Evolutionary conservation across 257 asterid species (phyloP).

Genomic region (Nicotiana benthamiana): DNA sequence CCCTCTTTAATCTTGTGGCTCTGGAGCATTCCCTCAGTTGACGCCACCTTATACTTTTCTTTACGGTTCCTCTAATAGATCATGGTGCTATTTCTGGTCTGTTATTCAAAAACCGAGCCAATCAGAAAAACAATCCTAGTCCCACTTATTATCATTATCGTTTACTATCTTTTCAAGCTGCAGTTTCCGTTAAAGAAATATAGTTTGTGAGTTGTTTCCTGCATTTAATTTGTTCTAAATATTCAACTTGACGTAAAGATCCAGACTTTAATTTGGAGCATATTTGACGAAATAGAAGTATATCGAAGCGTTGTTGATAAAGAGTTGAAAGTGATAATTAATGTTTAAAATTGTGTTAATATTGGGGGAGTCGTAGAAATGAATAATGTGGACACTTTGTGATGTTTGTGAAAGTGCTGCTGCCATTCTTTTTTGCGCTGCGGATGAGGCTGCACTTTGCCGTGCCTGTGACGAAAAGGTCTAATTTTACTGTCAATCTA

Average conservation of each 20-base stretch:
- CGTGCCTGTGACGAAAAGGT: constrained; percentile 88
- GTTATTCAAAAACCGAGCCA: background rate
- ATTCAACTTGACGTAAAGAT: background rate
- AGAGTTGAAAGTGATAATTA: background rate
- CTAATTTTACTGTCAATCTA: background rate
- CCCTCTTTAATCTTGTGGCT: constrained; percentile 36
- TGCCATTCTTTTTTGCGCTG: constrained; percentile 87
- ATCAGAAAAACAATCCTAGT: background rate
- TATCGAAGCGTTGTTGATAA: background rate
- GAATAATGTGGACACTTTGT: constrained; percentile 77
- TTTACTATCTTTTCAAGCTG: background rate
- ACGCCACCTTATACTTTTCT: constrained; percentile 1
- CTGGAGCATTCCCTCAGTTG: constrained; percentile 8
- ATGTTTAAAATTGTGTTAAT: background rate
- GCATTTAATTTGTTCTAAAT: background rate
- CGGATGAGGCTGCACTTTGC: constrained; percentile 95
- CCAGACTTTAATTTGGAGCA: background rate
- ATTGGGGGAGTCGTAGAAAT: background rate
- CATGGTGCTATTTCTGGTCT: background rate
- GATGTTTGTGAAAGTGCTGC: constrained; percentile 94
- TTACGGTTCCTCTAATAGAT: background rate
- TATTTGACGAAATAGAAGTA: background rate
- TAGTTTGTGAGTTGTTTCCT: constrained; percentile 7
- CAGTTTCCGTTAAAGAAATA: background rate
- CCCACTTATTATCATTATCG: background rate